A percentile compares a stretch with the other conserved stretches of the same genome.
phyloP scores from a whole-genome alignment of 257 asterid genomes.

The Misopates orontium region DNA sequence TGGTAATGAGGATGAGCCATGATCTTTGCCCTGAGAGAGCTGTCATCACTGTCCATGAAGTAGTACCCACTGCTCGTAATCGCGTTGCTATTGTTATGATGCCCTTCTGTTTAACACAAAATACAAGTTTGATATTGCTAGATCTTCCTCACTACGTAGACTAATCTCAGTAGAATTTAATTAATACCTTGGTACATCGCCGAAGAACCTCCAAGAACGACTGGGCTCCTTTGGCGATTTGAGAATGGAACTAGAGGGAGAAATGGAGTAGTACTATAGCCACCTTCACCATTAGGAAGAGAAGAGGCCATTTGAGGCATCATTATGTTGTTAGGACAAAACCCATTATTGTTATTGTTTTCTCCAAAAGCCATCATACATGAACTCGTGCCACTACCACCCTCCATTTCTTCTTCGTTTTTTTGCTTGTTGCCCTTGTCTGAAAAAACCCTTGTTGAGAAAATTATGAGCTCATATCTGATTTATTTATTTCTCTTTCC shows the following conservation, averaged over 20 bases:
- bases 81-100: constrained; percentile 24
- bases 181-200: constrained; percentile 38
- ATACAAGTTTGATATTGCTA: no score
- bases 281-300: no score
- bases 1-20: constrained; percentile 90
- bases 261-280: constrained; percentile 34
- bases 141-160: no score
- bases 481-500: constrained; percentile 21
- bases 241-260: constrained; percentile 26
- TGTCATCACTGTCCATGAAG: constrained; percentile 49
- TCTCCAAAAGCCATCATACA: constrained; percentile 58
- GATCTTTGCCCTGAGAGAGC: constrained; percentile 69
- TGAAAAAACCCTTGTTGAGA: not conserved
- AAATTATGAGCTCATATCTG: constrained; percentile 7
- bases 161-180: no score
- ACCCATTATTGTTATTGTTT: constrained; percentile 28
- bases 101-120: no score
- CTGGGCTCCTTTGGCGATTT: not conserved
- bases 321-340: constrained; percentile 53
- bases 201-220: constrained; percentile 25
- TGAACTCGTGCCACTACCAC: no score
- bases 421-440: not conserved
- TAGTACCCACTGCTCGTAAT: constrained; percentile 52
- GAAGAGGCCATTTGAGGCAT: no score
- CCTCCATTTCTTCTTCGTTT: constrained; percentile 5